Percentiles rank a stretch among this genome's conserved stretches.
Conservation (phyloP, 805 yeast genomes). For the Komagataella pastoris region DNA sequence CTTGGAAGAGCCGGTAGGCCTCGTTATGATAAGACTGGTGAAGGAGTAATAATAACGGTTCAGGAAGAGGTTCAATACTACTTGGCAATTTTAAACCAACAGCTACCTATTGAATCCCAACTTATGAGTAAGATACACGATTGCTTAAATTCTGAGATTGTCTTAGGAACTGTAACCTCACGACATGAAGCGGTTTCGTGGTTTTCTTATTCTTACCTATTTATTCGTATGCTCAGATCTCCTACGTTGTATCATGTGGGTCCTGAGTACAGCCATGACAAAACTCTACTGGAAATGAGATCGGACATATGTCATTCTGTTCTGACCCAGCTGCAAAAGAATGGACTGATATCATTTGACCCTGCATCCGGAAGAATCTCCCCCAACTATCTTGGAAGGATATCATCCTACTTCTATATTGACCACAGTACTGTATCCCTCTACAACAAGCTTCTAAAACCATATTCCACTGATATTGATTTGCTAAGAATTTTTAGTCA, state of each 20-base stretch:
- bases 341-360: conserved; percentile 51
- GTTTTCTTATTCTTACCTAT: conserved; percentile 71
- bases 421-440: conserved; percentile 57
- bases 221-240: conserved; percentile 60
- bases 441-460: conserved; percentile 49
- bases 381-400: conserved; percentile 63
- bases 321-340: conserved; percentile 37
- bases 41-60: conserved; percentile 84
- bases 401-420: conserved; percentile 82
- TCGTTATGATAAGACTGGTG: conserved; percentile 82
- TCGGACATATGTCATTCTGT: conserved; percentile 70
- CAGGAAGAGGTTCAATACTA: conserved; percentile 81
- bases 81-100: conserved; percentile 81
- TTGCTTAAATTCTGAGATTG: conserved; percentile 77
- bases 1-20: conserved; percentile 98
- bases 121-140: conserved; percentile 60
- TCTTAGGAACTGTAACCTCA: conserved; percentile 47
- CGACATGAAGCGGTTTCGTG: conserved; percentile 64
- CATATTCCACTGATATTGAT: conserved; percentile 59
- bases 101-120: conserved; percentile 87
- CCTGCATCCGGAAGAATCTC: conserved; percentile 29
- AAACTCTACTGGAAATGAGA: conserved; percentile 35
- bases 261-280: conserved; percentile 42
- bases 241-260: conserved; percentile 72
- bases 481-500: conserved; percentile 62